phyloP scores from a whole-genome alignment of 2,329 filamentous ascomycete genomes.

The Didymella pinodella region DNA sequence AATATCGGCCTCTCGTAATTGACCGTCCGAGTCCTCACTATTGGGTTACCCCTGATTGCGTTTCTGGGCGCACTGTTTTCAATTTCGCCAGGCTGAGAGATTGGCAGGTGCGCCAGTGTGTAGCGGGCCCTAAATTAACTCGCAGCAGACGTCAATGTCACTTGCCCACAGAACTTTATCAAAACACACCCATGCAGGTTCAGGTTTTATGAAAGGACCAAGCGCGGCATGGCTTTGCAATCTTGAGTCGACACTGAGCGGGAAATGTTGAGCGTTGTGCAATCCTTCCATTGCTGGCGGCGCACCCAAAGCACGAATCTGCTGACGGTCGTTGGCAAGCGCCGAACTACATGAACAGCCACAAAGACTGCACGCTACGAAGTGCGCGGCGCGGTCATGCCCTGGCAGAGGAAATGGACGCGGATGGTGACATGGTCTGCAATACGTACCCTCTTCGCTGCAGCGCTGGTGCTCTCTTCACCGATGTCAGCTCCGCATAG shows the following conservation, averaged over 20 bases:
- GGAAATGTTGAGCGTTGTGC: constrained; percentile 27
- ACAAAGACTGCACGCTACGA: constrained; percentile 31
- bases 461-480: constrained; percentile 14
- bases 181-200: constrained; percentile 16
- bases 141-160: constrained; percentile 28
- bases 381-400: constrained; percentile 16
- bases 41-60: constrained; percentile 16
- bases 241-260: constrained; percentile 30
- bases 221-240: constrained; percentile 12
- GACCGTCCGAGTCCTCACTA: constrained; percentile 5
- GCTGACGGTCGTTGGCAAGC: constrained; percentile 22
- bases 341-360: constrained; percentile 35
- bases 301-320: constrained; percentile 17
- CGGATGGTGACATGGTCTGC: constrained; percentile 7
- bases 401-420: constrained; percentile 8
- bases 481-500: constrained; percentile 30
- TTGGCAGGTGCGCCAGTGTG: constrained; percentile 28
- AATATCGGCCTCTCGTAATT: not conserved
- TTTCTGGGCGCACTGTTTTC: constrained; percentile 19
- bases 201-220: constrained; percentile 17
- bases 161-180: constrained; percentile 18
- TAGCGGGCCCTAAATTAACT: constrained; percentile 30
- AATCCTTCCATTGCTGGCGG: constrained; percentile 25
- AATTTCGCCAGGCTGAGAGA: constrained; percentile 30
- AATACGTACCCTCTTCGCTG: constrained; percentile 10